Evolutionary conservation across 352 stramenopile species (phyloP), one percentile per base, ranked within the genome.

Genomic region (Phytophthora sansomeana): DNA sequence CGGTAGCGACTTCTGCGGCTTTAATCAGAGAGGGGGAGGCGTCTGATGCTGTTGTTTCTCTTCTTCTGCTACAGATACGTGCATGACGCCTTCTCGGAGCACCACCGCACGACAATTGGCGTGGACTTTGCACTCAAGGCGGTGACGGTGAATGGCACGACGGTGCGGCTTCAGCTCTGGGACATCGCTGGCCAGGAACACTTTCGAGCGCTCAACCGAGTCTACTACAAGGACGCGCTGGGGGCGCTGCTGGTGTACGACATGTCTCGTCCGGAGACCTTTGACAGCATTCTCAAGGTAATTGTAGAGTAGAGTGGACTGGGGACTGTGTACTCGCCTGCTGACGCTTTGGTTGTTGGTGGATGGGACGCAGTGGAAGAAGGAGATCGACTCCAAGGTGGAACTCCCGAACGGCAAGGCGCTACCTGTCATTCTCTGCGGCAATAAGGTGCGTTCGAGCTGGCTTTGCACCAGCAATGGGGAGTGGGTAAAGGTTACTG

Each of bases 171-270:
- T 13, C 94, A 98, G 74, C 75, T 98, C 17, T 98, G 95, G 94
- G 95, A 98, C 53, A 98, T 98, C 48, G 95, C 95, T 14, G 86
- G 95, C 7, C 93, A 98, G 73, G 95, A 98, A 58, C 90, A 97
- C 49, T 98, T 98, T 57, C 87, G 92, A n/a, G 85, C 87, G n/a
- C 81, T 98, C 7, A 97, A 96, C 67, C 78, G 91, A 38, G 90
- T 98, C 4, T 98, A 98, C 75, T 98, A 98, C 75, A 97, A 97
- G 56, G 92, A 98, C 59, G 91, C 95, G 3, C 76, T 96, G 3
- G 95, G 90, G 14, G 92, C 93, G 9, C 57, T 98, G 36, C 75
- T 98, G 16, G 95, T 98, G 32, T 98, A 97, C 72, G 95, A 98
- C 55, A 92, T 97, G 47, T 96, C 90, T 6, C 82, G 89, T n/a